These are phyloP conservation scores for Pichia pseudocactophila DNA, from an alignment of 805 yeast genomes.

Conservation along the genomic window DNA sequence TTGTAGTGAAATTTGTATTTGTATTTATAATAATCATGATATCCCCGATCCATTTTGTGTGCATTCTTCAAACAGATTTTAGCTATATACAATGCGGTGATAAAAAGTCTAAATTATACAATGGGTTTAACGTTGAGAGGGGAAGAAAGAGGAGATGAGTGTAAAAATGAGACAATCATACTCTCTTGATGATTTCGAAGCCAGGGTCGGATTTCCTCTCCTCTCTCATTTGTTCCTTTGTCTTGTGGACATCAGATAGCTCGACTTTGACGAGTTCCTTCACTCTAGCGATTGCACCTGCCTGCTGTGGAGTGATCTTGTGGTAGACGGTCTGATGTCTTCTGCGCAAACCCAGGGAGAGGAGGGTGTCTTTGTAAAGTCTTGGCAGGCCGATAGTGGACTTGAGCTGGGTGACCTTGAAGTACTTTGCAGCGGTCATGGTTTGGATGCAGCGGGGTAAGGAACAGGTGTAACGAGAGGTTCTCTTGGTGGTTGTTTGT, in stretches of 20 bases:
- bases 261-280: constrained; percentile 85
- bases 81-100: too few species aligned
- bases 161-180: neutral
- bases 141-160: too few species aligned
- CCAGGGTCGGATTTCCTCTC: constrained; percentile 61
- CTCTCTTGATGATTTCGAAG: constrained; percentile 32
- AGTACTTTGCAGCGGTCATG: constrained; percentile 26
- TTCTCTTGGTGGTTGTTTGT: too few species aligned
- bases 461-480: too few species aligned
- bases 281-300: constrained; percentile 74
- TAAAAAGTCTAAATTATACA: too few species aligned
- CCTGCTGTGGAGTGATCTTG: constrained; percentile 64
- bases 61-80: too few species aligned
- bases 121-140: too few species aligned
- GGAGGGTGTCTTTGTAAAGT: constrained; percentile 51
- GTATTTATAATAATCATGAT: neutral
- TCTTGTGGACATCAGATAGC: constrained; percentile 45
- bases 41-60: too few species aligned
- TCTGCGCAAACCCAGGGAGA: constrained; percentile 63
- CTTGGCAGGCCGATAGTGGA: constrained; percentile 84
- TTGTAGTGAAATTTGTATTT: neutral
- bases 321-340: constrained; percentile 72
- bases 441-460: neutral
- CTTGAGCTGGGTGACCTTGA: constrained; percentile 66
- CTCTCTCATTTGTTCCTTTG: constrained; percentile 42